Conservation (phyloP, 2,329 filamentous ascomycete species). For the Neonectria faginata region DNA sequence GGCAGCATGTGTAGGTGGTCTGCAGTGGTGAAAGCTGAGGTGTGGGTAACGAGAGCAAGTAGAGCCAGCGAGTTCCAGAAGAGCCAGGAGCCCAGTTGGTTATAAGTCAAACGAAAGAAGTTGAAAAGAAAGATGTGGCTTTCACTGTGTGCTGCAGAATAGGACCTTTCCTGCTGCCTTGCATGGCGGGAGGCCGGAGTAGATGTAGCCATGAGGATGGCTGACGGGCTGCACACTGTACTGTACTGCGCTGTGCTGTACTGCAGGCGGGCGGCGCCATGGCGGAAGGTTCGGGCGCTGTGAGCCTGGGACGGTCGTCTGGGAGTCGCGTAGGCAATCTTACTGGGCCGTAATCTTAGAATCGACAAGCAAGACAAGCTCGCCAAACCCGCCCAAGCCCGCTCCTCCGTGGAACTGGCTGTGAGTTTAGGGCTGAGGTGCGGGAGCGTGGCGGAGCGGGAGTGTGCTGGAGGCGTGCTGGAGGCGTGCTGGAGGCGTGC, state of each 20-base stretch:
- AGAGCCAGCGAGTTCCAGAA: constrained; percentile 13
- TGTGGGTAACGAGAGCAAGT: constrained; percentile 11
- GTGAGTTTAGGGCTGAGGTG: constrained; percentile 19
- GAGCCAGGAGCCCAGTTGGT: neutral
- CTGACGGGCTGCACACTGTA: constrained; percentile 40
- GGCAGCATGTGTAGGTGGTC: constrained; percentile 24
- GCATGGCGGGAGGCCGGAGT: constrained; percentile 25
- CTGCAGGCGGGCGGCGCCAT: constrained; percentile 17
- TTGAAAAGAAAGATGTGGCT: neutral
- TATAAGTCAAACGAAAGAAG: constrained; percentile 7
- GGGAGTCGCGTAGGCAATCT: constrained; percentile 5
- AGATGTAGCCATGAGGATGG: constrained; percentile 32
- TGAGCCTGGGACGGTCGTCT: too few species aligned
- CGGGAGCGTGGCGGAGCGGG: constrained; percentile 16
- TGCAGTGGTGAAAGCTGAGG: constrained; percentile 4
- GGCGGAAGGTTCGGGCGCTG: constrained; percentile 5
- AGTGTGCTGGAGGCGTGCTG: neutral
- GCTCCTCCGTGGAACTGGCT: constrained; percentile 17
- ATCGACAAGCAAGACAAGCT: constrained; percentile 11
- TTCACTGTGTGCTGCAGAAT: constrained; percentile 16
- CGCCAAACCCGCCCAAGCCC: constrained; percentile 4
- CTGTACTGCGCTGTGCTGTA: constrained; percentile 31
- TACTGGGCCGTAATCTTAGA: constrained; percentile 28
- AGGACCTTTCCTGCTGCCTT: constrained; percentile 34
- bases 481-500: neutral